These are phyloP conservation scores for Pseudogymnoascus sp. DNA, from an alignment of 2,329 filamentous ascomycete genomes.

Conservation along the genomic window DNA sequence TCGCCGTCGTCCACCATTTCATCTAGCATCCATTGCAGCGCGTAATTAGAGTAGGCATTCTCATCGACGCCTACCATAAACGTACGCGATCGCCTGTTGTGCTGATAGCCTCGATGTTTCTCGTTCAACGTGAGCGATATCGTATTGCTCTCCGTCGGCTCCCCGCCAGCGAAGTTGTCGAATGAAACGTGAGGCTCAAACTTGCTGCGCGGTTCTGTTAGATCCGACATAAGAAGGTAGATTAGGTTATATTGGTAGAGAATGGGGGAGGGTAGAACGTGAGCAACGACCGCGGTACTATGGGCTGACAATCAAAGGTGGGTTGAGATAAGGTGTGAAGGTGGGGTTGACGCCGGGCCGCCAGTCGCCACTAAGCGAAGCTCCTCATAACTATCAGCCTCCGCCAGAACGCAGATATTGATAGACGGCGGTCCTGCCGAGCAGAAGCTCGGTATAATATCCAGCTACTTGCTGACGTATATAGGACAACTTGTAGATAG, in stretches of 20 bases:
- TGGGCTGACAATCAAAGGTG: slow-evolving; percentile 9
- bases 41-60: slow-evolving; percentile 70
- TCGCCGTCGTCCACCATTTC: slow-evolving; percentile 73
- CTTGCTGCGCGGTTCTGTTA: slow-evolving; percentile 35
- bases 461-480: not conserved
- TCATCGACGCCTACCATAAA: slow-evolving; percentile 69
- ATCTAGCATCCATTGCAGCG: slow-evolving; percentile 67
- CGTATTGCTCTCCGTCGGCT: slow-evolving; percentile 49
- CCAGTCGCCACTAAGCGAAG: slow-evolving; percentile 1
- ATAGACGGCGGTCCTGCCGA: not conserved
- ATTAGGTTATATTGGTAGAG: not conserved
- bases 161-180: slow-evolving; percentile 63
- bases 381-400: slow-evolving; percentile 20
- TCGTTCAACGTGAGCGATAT: slow-evolving; percentile 65
- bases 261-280: not conserved
- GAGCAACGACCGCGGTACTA: not conserved
- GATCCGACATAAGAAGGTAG: slow-evolving; percentile 5
- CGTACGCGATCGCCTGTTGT: slow-evolving; percentile 60
- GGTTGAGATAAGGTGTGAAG: slow-evolving; percentile 11
- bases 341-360: not conserved
- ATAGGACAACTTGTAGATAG: not conserved
- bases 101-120: slow-evolving; percentile 66
- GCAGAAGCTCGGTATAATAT: not conserved
- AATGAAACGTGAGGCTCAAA: slow-evolving; percentile 67
- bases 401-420: not conserved